phyloP scores from a whole-genome alignment of 164 flowering plant genomes.

The Macadamia integrifolia region DNA sequence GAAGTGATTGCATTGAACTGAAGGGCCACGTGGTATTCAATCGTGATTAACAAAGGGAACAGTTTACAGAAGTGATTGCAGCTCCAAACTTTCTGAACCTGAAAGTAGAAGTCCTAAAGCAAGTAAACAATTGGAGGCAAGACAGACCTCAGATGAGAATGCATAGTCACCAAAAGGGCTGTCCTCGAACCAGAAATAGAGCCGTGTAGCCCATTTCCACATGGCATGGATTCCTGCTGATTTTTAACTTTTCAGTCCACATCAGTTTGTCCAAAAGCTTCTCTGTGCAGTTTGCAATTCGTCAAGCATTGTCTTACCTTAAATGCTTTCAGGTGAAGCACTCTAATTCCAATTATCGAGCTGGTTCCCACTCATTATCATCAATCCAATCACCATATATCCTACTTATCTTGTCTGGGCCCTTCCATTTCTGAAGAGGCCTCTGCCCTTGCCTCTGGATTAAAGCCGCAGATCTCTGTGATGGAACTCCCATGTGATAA shows the following conservation, averaged over 20 bases:
- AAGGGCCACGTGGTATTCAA: too few species aligned
- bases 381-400: conserved; percentile 99
- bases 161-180: too few species aligned
- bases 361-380: conserved; percentile 50
- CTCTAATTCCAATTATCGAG: conserved; percentile 10
- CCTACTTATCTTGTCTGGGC: conserved; percentile 93
- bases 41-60: not conserved
- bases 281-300: too few species aligned
- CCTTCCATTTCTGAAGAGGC: conserved; percentile 83
- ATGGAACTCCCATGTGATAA: conserved; percentile 50
- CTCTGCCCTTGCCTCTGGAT: conserved; percentile 59
- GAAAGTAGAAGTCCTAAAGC: conserved; percentile 1
- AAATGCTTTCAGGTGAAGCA: not conserved
- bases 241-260: not conserved
- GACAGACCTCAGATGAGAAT: not conserved
- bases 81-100: not conserved
- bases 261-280: too few species aligned
- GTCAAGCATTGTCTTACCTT: too few species aligned
- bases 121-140: not conserved
- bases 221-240: not conserved
- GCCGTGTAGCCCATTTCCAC: not conserved
- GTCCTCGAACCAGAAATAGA: not conserved
- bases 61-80: not conserved
- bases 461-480: conserved; percentile 56
- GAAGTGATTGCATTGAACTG: too few species aligned